Conservation (phyloP, 495 filamentous ascomycete genomes). For the Talaromyces nanjingensis region DNA sequence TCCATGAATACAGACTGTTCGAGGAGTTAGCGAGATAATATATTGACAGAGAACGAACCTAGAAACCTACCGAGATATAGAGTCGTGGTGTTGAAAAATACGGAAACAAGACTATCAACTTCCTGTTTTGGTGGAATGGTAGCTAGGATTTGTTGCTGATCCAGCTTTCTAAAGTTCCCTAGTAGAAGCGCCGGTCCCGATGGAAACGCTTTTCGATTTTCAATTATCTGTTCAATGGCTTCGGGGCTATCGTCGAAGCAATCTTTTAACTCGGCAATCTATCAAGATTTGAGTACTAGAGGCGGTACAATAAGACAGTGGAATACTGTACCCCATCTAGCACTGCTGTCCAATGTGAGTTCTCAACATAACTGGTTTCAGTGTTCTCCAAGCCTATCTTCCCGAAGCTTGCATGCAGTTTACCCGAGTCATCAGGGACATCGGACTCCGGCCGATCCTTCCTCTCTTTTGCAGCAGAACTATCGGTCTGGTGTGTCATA, state of each 20-base stretch:
- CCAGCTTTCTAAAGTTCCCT: conserved; percentile 2
- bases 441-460: conserved; percentile 3
- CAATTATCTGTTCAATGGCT: conserved; percentile 6
- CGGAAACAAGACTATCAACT: conserved; percentile 13
- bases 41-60: not conserved
- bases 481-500: not conserved
- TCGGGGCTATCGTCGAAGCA: conserved; percentile 51
- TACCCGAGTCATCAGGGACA: conserved; percentile 2
- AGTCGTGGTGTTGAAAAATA: conserved; percentile 10
- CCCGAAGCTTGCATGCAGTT: not conserved
- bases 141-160: conserved; percentile 12
- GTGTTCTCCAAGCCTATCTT: not conserved
- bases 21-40: not conserved
- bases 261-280: conserved; percentile 79
- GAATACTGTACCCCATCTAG: conserved; percentile 12
- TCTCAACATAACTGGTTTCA: conserved; percentile 11
- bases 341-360: conserved; percentile 14
- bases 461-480: not conserved
- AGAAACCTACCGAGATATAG: not conserved
- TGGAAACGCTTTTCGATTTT: conserved; percentile 18
- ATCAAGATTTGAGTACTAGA: not conserved
- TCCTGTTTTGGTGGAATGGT: conserved; percentile 9
- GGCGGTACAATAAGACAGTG: too few relatives aligned
- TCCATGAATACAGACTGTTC: conserved; percentile 14
- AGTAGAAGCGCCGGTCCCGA: conserved; percentile 8